Conservation (phyloP, 179 eudicot species). For the Actinidia arguta region DNA sequence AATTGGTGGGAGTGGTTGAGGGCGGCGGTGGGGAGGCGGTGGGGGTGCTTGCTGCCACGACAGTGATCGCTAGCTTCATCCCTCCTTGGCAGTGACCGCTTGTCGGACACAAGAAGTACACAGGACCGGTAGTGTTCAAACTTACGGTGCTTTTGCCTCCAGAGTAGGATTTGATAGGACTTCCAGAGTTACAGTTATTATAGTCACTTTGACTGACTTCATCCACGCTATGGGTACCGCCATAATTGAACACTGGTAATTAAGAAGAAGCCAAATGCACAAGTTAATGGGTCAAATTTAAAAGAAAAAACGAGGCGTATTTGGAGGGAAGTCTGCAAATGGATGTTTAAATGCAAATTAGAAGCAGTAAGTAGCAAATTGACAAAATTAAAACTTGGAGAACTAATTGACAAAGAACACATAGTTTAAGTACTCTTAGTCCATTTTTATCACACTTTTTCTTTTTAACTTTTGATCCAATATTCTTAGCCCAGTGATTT, state of each 20-base stretch:
- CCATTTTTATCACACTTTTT: no score
- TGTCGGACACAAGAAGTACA: slow-evolving; percentile 11
- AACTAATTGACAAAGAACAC: background rate
- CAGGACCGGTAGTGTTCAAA: background rate
- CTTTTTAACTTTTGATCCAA: no score
- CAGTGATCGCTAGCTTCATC: background rate
- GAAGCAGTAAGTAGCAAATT: background rate
- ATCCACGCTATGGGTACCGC: background rate
- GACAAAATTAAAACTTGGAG: background rate
- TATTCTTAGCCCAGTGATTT: no score
- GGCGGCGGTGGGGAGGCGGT: background rate
- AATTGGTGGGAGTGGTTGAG: background rate
- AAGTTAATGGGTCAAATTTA: background rate
- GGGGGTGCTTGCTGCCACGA: background rate
- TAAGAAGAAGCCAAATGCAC: background rate
- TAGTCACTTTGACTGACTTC: background rate
- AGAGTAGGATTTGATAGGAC: slow-evolving; percentile 2
- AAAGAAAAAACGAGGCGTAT: background rate
- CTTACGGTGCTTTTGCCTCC: background rate
- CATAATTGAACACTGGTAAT: background rate
- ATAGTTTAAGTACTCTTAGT: no score
- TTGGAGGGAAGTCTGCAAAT: background rate
- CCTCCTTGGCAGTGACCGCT: background rate
- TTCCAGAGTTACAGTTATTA: background rate
- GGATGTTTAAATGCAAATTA: background rate